Evolutionary conservation across 345 rosid species (phyloP), one percentile per base, ranked within the genome.

Genomic region (Clarkia xantiana): DNA sequence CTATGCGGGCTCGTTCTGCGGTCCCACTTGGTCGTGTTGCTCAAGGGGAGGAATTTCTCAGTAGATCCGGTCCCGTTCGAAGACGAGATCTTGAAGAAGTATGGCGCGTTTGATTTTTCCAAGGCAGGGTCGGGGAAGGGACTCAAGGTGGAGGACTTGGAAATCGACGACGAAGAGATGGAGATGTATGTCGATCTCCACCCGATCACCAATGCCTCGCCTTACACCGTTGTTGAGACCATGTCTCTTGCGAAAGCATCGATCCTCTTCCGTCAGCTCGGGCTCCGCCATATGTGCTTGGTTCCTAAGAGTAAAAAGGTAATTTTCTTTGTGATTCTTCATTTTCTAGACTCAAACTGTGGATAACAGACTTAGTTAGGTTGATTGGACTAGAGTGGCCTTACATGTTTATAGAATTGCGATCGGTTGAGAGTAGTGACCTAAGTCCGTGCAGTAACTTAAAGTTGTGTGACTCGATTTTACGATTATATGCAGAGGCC

Each of bases 61-160:
- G 60, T 42, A 51, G 73, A 71, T 15, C 71, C 56, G 56, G 62
- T 58, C 34, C 54, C 58, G 51, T 63, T 62, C 0, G 70, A 80
- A 9, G 66, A 71, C 1, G 66, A 53, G 55, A 66, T 63, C 18
- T 14, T 62, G 52, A 14, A n/a, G 14, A 59, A 40, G 44, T 65
- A 73, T 59, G 71, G 61, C 10, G 75, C 73, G 11, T 63, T 73
- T 46, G 89, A 78, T 58, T 81, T 81, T 57, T 76, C 78, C 48
- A 81, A 81, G 74, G 73, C 78, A 11, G 84, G 89, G 11, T 78
- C 80, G 2, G 89, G 84, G 36, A 81, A 76, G 51, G 89, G 82
- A 17, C 60, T 77, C 22, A 73, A 76, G 56, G 2, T 80, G 48
- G 81, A 77, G 56, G 87, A 76, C 43, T 44, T 77, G 41, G 75